Percentiles rank a stretch among this genome's conserved stretches.
These are phyloP conservation scores for Papiliotrema fonsecae DNA, from an alignment of 1,284 basidiomycete genomes.

Conservation along the genomic window DNA sequence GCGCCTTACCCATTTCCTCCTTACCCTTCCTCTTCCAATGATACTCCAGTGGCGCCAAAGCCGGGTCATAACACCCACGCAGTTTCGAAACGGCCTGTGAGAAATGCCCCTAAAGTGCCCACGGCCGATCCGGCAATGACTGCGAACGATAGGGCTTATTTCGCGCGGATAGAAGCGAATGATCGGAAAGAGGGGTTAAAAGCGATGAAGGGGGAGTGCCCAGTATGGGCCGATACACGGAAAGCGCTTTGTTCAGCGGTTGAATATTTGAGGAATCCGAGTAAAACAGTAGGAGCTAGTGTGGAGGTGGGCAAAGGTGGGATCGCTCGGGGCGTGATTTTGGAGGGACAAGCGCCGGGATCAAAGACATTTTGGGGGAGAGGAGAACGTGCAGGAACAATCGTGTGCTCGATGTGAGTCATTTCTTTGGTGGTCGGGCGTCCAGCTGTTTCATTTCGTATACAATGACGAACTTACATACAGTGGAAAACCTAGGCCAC, in stretches of 20 bases:
- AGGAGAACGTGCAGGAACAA: constrained; percentile 25
- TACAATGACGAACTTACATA: no score
- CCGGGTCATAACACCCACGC: no score
- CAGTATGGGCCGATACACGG: constrained; percentile 39
- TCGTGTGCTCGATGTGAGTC: constrained; percentile 35
- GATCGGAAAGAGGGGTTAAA: constrained; percentile 12
- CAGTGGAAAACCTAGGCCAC: constrained; percentile 3
- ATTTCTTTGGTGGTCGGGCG: background rate
- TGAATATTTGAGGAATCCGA: constrained; percentile 35
- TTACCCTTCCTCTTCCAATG: no score
- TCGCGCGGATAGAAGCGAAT: constrained; percentile 23
- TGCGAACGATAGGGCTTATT: constrained; percentile 20
- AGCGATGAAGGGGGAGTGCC: constrained; percentile 25
- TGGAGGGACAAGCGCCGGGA: constrained; percentile 30
- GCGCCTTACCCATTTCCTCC: no score
- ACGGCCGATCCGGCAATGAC: constrained; percentile 6
- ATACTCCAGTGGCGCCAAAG: no score
- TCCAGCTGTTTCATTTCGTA: no score
- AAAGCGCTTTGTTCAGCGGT: constrained; percentile 23
- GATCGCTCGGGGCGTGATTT: constrained; percentile 36
- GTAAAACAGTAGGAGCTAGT: constrained; percentile 28
- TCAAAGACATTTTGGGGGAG: constrained; percentile 30
- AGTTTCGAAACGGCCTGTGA: background rate
- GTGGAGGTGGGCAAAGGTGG: constrained; percentile 37
- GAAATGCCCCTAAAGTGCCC: no score